phyloP scores from a whole-genome alignment of 2,329 filamentous ascomycete species.

The Chaetomium strumarium region DNA sequence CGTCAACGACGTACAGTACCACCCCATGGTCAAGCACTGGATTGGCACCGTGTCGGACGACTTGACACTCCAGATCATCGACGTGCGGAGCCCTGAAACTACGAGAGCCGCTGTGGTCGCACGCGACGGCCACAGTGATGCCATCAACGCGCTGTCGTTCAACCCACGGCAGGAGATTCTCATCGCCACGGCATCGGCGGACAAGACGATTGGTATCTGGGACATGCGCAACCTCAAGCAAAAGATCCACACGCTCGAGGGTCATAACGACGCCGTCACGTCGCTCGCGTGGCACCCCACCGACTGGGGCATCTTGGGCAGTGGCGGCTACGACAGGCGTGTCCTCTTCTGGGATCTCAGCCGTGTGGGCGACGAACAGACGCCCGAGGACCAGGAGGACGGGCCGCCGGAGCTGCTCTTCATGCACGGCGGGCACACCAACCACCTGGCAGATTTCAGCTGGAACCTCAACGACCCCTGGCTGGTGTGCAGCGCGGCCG shows the following conservation, averaged over 20 bases:
- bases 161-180: slow-evolving; percentile 87
- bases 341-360: slow-evolving; percentile 97
- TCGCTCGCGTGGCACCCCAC: slow-evolving; percentile 92
- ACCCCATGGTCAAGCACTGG: slow-evolving; percentile 76
- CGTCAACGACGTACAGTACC: slow-evolving; percentile 96
- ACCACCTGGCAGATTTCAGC: slow-evolving; percentile 91
- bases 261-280: slow-evolving; percentile 83
- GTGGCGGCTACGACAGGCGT: slow-evolving; percentile 84
- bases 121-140: slow-evolving; percentile 74
- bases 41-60: slow-evolving; percentile 96
- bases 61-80: slow-evolving; percentile 84
- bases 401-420: slow-evolving; percentile 94
- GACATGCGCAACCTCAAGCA: slow-evolving; percentile 86
- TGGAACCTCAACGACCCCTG: slow-evolving; percentile 98
- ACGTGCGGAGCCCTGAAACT: slow-evolving; percentile 65
- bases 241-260: slow-evolving; percentile 84
- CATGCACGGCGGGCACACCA: slow-evolving; percentile 98
- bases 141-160: slow-evolving; percentile 93
- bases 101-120: slow-evolving; percentile 64
- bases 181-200: slow-evolving; percentile 86
- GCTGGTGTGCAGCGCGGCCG: slow-evolving; percentile 91
- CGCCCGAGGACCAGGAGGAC: slow-evolving; percentile 90
- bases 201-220: slow-evolving; percentile 94
- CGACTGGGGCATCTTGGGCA: slow-evolving; percentile 82
- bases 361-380: slow-evolving; percentile 86